These are phyloP conservation scores for Pichia ethanolica DNA, from an alignment of 805 yeast genomes.

Conservation along the genomic window DNA sequence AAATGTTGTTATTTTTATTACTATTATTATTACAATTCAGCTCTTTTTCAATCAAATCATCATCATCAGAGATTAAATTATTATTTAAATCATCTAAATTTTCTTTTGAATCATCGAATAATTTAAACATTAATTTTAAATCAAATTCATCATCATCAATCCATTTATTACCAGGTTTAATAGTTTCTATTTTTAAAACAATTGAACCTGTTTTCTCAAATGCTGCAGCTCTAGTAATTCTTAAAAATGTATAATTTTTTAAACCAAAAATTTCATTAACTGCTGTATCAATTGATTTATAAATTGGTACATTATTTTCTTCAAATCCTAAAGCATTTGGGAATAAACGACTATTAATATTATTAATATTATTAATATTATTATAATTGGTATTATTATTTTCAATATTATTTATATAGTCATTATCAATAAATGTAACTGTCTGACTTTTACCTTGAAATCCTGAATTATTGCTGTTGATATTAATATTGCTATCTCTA, in stretches of 20 bases:
- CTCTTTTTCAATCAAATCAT: conserved; percentile 1
- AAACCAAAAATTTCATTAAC: conserved; percentile 35
- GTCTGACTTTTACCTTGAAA: conserved; percentile 15
- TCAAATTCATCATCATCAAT: conserved; percentile 42
- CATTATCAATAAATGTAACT: conserved; percentile 12
- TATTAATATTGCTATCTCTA: background rate
- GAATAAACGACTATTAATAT: background rate
- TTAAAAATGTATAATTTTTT: conserved; percentile 36
- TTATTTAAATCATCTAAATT: background rate
- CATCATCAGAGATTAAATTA: background rate
- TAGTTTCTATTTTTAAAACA: conserved; percentile 47
- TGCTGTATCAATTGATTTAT: conserved; percentile 37
- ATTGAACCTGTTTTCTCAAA: conserved; percentile 43
- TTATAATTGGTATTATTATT: background rate
- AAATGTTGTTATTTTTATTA: conserved; percentile 9
- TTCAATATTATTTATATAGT: background rate
- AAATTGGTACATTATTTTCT: conserved; percentile 13
- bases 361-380: too few species aligned
- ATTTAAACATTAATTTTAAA: conserved; percentile 8
- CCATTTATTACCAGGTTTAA: conserved; percentile 43
- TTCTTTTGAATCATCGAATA: background rate
- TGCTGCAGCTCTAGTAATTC: conserved; percentile 51
- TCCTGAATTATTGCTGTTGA: background rate
- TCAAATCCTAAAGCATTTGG: conserved; percentile 13
- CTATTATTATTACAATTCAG: background rate